These are phyloP conservation scores for Blastobotrys aristatus DNA, from an alignment of 1,139 yeast genomes.

Conservation along the genomic window DNA sequence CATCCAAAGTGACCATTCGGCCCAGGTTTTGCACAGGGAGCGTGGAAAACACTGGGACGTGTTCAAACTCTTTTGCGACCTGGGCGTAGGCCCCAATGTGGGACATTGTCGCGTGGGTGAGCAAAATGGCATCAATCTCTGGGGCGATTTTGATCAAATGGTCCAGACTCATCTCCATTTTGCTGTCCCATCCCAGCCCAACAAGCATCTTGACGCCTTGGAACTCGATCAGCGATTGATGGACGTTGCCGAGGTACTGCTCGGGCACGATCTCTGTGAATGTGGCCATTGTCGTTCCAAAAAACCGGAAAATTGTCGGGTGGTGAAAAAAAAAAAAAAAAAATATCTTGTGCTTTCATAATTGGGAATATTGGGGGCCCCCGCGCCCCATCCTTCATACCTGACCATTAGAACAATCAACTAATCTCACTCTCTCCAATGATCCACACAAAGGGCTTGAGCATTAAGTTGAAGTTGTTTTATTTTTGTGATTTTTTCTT, in stretches of 20 bases:
- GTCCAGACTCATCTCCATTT: constrained; percentile 26
- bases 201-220: constrained; percentile 30
- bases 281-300: constrained; percentile 21
- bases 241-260: constrained; percentile 16
- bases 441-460: no score
- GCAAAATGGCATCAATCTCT: constrained; percentile 47
- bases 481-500: no score
- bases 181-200: constrained; percentile 39
- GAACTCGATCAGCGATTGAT: constrained; percentile 31
- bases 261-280: constrained; percentile 21
- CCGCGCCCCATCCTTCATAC: no score
- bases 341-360: no score
- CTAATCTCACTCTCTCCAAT: no score
- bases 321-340: not conserved
- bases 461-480: not conserved
- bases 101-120: constrained; percentile 82
- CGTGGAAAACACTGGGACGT: constrained; percentile 79
- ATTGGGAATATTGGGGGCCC: no score
- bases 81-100: constrained; percentile 78
- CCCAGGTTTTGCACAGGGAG: constrained; percentile 86
- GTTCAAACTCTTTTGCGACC: constrained; percentile 55
- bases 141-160: constrained; percentile 19
- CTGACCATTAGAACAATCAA: no score
- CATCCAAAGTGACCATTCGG: constrained; percentile 75
- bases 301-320: not conserved